Percentiles rank a stretch among this genome's conserved stretches.
Conservation (phyloP, 441 rosid species). For the Lepidium campestre region DNA sequence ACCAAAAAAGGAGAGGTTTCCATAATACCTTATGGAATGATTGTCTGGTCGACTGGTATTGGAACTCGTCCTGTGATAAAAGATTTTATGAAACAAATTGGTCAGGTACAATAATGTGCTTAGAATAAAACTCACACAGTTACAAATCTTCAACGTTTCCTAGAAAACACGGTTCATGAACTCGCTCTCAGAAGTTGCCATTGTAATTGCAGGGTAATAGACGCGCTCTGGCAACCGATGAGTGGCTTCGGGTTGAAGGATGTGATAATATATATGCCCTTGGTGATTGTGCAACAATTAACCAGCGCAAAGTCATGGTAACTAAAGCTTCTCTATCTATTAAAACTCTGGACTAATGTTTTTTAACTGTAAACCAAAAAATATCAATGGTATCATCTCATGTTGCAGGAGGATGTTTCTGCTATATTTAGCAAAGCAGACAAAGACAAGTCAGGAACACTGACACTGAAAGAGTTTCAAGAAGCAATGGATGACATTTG, state of each 20-base stretch:
- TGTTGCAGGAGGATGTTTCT: conserved; percentile 67
- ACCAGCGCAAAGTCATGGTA: conserved; percentile 97
- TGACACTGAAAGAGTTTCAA: conserved; percentile 74
- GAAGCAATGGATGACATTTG: conserved; percentile 76
- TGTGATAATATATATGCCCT: conserved; percentile 69
- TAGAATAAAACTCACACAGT: neutral
- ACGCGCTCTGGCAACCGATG: conserved; percentile 94
- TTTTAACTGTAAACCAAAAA: neutral
- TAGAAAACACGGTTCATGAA: neutral
- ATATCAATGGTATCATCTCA: neutral
- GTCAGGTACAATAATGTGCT: conserved; percentile 56
- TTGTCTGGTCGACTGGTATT: conserved; percentile 98
- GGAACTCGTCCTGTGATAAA: conserved; percentile 78
- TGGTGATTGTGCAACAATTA: conserved; percentile 95
- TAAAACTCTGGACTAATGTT: neutral
- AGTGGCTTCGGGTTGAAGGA: conserved; percentile 93
- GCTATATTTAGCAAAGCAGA: conserved; percentile 89
- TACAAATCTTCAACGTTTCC: neutral
- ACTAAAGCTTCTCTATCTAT: neutral
- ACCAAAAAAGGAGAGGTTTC: conserved; percentile 51
- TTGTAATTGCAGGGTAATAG: conserved; percentile 53
- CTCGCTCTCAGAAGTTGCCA: neutral
- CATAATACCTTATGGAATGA: conserved; percentile 84
- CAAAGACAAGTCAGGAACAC: conserved; percentile 84
- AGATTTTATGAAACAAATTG: conserved; percentile 91